A percentile compares a stretch with the other conserved stretches of the same genome.
phyloP scores from a whole-genome alignment of 257 asterid genomes.

The Agastache rugosa region DNA sequence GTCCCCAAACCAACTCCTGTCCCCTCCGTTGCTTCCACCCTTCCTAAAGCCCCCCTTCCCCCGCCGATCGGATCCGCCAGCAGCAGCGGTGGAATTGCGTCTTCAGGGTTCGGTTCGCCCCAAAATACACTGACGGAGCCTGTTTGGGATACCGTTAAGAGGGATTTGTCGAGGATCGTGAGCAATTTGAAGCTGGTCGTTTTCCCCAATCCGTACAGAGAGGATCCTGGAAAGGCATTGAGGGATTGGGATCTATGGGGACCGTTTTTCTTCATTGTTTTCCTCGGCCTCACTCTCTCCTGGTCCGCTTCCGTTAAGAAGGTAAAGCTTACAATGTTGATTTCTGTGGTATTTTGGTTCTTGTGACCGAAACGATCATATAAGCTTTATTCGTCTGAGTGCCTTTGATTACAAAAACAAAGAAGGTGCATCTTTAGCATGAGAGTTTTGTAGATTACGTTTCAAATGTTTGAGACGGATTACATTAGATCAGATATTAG shows the following conservation, averaged over 20 bases:
- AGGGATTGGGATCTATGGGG: conserved; percentile 99
- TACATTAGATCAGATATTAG: conserved; percentile 1
- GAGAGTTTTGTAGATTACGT: background rate
- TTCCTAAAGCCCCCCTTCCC: conserved; percentile 39
- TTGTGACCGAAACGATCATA: conserved; percentile 10
- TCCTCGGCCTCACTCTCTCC: conserved; percentile 89
- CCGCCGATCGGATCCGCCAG: conserved; percentile 45
- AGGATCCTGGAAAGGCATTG: conserved; percentile 96
- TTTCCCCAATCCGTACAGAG: conserved; percentile 90
- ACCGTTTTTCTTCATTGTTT: conserved; percentile 93
- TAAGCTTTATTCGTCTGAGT: background rate
- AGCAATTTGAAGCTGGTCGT: conserved; percentile 93
- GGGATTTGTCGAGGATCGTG: conserved; percentile 87
- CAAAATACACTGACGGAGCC: conserved; percentile 91
- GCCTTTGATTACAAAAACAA: background rate
- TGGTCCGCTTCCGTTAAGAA: conserved; percentile 98
- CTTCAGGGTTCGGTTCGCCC: conserved; percentile 69
- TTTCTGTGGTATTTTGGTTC: background rate
- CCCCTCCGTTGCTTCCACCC: conserved; percentile 42
- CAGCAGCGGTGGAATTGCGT: conserved; percentile 39
- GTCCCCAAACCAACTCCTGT: conserved; percentile 46
- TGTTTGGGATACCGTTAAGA: conserved; percentile 90
- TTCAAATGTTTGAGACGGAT: background rate
- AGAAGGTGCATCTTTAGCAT: background rate
- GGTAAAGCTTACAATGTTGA: conserved; percentile 44